Percentiles rank a stretch among this genome's conserved stretches.
Evolutionary conservation across 345 rosid genomes (phyloP).

Genomic region (Citrus cavaleriei): DNA sequence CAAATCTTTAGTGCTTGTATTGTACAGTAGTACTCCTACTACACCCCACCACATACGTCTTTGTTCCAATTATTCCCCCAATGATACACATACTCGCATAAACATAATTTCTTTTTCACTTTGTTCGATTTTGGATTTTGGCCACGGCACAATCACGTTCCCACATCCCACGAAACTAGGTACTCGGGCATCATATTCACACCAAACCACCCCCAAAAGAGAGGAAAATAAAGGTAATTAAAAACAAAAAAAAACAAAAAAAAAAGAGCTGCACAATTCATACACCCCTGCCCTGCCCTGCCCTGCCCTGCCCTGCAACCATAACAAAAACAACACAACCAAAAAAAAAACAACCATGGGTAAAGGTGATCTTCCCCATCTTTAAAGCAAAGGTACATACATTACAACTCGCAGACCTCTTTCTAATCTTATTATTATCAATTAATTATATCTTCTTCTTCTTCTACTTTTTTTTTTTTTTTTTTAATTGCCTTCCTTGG

Average conservation of each 20-base stretch:
- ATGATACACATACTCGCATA: no score
- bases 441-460: background rate
- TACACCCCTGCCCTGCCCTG: background rate
- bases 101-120: background rate
- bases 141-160: slow-evolving; percentile 17
- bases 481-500: background rate
- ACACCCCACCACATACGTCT: background rate
- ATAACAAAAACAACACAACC: slow-evolving; percentile 5
- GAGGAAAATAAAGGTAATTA: background rate
- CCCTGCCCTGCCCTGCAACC: background rate
- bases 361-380: slow-evolving; percentile 27
- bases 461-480: background rate
- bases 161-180: background rate
- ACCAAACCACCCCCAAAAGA: background rate
- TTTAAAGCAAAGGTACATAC: slow-evolving; percentile 28
- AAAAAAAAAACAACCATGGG: slow-evolving; percentile 19
- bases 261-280: background rate
- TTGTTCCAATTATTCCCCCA: background rate
- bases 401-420: slow-evolving; percentile 11
- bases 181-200: background rate
- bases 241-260: no score
- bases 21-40: no score
- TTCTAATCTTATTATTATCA: background rate
- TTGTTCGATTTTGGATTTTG: slow-evolving; percentile 16
- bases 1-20: no score